These are phyloP conservation scores for Schizochytrium sp. DNA, from an alignment of 108 stramenopile species.

Conservation along the genomic window DNA sequence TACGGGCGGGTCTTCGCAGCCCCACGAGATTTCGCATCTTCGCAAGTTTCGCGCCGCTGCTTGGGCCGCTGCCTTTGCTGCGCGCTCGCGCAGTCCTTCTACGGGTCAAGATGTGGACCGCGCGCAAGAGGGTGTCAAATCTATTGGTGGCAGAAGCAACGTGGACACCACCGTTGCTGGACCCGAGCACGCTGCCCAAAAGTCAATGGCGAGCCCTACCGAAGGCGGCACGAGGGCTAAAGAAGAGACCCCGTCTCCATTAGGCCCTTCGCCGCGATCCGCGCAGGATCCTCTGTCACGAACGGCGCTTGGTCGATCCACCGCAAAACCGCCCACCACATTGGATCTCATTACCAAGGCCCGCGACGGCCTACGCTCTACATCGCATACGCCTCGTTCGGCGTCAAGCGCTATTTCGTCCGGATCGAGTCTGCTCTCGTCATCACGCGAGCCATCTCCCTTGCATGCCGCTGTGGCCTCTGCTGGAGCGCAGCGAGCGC, in stretches of 20 bases:
- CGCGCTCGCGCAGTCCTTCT: neutral
- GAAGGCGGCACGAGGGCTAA: too few relatives aligned
- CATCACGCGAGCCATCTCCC: neutral
- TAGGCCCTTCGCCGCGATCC: too few relatives aligned
- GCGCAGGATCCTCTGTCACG: too few relatives aligned
- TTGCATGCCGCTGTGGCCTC: neutral
- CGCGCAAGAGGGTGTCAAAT: too few relatives aligned
- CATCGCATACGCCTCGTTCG: neutral
- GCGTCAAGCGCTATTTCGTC: neutral
- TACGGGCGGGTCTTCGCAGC: neutral
- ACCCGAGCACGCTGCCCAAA: too few relatives aligned
- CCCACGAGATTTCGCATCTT: neutral
- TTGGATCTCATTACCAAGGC: neutral
- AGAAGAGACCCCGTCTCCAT: too few relatives aligned
- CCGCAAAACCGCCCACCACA: neutral
- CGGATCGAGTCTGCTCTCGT: neutral
- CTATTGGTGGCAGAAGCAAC: too few relatives aligned
- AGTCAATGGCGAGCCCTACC: too few relatives aligned
- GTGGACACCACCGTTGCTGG: too few relatives aligned
- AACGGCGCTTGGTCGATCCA: too few relatives aligned
- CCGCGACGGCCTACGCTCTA: neutral
- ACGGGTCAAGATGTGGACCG: too few relatives aligned
- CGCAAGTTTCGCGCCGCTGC: neutral
- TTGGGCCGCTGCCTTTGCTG: neutral
- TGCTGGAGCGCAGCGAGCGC: neutral